Evolutionary conservation across 1,139 yeast species (phyloP).

Genomic region (Suhomyces panamericanus): DNA sequence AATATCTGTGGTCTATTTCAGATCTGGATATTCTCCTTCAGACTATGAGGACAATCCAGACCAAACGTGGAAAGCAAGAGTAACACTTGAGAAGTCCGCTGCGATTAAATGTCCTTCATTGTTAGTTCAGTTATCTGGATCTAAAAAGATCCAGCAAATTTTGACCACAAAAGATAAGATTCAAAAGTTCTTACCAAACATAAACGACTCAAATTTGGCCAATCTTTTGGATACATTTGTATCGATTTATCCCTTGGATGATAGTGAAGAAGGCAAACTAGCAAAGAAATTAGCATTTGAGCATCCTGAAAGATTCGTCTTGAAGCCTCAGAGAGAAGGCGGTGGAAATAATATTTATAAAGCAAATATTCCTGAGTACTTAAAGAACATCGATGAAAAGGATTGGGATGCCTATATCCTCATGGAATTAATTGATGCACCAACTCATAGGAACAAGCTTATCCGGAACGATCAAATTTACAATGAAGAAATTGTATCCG

Average conservation of each 20-base stretch:
- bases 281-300: constrained; percentile 73
- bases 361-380: constrained; percentile 73
- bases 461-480: constrained; percentile 63
- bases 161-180: constrained; percentile 59
- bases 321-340: constrained; percentile 98
- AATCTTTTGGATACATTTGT: constrained; percentile 68
- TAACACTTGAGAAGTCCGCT: constrained; percentile 63
- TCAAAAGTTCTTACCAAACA: constrained; percentile 44
- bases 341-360: constrained; percentile 91
- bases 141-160: constrained; percentile 89
- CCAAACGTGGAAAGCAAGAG: constrained; percentile 75
- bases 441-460: constrained; percentile 64
- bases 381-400: constrained; percentile 57
- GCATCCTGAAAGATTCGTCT: constrained; percentile 68
- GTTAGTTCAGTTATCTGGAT: constrained; percentile 85
- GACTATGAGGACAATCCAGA: constrained; percentile 58
- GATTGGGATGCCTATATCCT: constrained; percentile 91
- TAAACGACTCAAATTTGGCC: constrained; percentile 25
- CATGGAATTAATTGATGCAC: constrained; percentile 89
- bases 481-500: constrained; percentile 76
- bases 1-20: constrained; percentile 82
- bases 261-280: constrained; percentile 56
- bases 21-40: constrained; percentile 84
- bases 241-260: constrained; percentile 80
- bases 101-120: constrained; percentile 93